Percentiles rank a stretch among this genome's conserved stretches.
These are phyloP conservation scores for Tricholoma matsutake DNA, from an alignment of 768 basidiomycete genomes.

Conservation along the genomic window DNA sequence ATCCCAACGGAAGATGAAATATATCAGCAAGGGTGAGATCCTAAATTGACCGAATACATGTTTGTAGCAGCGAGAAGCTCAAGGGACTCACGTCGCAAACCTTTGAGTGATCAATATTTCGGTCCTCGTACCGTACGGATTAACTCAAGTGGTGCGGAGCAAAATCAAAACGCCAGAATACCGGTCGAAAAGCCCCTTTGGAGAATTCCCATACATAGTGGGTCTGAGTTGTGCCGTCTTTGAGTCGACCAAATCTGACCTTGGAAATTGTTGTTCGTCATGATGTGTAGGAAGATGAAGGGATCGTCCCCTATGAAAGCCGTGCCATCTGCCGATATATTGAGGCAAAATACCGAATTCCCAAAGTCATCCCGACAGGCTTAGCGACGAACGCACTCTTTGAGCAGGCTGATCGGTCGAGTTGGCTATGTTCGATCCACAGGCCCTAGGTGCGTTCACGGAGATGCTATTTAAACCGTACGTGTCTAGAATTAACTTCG, in stretches of 20 bases:
- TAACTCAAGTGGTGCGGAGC: too few species aligned
- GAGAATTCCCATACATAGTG: not conserved
- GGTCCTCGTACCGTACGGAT: too few species aligned
- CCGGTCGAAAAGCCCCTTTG: not conserved
- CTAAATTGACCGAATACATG: not conserved
- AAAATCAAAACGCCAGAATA: too few species aligned
- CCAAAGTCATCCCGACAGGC: not conserved
- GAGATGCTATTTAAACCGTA: not conserved
- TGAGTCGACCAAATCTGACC: too few species aligned
- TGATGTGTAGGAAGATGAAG: conserved; percentile 43
- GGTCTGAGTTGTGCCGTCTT: not conserved
- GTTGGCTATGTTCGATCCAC: not conserved
- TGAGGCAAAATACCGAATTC: conserved; percentile 39
- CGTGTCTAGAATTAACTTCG: not conserved
- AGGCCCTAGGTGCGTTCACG: not conserved
- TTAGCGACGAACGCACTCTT: not conserved
- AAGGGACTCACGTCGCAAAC: conserved; percentile 44
- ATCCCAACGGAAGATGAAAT: not conserved
- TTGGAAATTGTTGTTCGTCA: not conserved
- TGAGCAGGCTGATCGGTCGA: not conserved
- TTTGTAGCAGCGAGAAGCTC: not conserved
- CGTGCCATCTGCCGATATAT: conserved; percentile 63
- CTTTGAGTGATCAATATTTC: too few species aligned
- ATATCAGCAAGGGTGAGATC: too few species aligned
- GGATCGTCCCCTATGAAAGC: conserved; percentile 59